Conservation (phyloP, 805 yeast genomes). For the Tetrapisispora taiwanensis region DNA sequence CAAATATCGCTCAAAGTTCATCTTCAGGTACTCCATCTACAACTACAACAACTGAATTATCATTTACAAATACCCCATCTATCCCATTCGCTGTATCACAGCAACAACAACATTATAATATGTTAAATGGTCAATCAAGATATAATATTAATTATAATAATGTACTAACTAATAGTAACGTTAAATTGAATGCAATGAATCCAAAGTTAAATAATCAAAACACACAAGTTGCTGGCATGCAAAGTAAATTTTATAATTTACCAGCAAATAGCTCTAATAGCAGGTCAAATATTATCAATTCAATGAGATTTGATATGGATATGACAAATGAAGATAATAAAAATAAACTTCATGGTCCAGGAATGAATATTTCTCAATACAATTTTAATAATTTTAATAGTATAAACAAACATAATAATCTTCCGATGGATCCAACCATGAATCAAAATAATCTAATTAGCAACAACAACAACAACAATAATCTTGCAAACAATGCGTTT, state of each 20-base stretch:
- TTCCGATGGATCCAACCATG: background rate
- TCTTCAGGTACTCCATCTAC: background rate
- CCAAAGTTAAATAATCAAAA: background rate
- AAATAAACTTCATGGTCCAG: background rate
- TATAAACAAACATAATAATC: background rate
- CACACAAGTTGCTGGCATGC: background rate
- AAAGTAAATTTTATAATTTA: background rate
- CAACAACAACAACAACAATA: background rate
- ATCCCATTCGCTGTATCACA: background rate
- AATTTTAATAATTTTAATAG: background rate
- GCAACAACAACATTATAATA: background rate
- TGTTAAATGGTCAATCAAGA: background rate
- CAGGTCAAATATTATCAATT: background rate
- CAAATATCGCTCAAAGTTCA: background rate
- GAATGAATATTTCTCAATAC: background rate
- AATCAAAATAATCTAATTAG: background rate
- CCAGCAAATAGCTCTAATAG: background rate
- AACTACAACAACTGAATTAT: background rate
- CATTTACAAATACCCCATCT: background rate
- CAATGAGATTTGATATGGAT: background rate
- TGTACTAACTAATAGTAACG: background rate
- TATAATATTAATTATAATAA: background rate
- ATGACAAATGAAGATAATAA: background rate
- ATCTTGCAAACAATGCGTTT: background rate
- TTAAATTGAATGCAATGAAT: background rate